These are phyloP conservation scores for Serendipita sp. DNA, from an alignment of 768 basidiomycete genomes.

Conservation along the genomic window DNA sequence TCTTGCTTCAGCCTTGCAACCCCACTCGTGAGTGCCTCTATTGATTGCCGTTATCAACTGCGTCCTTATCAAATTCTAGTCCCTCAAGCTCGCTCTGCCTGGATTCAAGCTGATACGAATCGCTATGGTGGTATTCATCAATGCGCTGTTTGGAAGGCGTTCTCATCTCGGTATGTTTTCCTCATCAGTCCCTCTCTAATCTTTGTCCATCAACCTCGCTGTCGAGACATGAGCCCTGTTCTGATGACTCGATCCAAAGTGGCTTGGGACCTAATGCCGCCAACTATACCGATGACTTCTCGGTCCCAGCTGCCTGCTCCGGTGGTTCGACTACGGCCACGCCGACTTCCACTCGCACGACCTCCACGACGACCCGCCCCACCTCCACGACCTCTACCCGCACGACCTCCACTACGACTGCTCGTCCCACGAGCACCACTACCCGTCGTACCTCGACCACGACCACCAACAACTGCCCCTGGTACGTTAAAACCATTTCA, in stretches of 20 bases:
- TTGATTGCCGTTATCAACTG: too few species aligned
- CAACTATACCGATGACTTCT: slow-evolving; percentile 19
- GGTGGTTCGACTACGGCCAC: neutral
- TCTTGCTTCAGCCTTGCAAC: slow-evolving; percentile 32
- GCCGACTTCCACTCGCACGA: neutral
- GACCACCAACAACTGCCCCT: neutral
- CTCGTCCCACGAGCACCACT: neutral
- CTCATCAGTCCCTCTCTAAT: too few species aligned
- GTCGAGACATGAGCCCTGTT: too few species aligned
- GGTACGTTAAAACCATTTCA: neutral
- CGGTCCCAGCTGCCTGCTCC: slow-evolving; percentile 19
- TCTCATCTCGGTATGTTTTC: too few species aligned
- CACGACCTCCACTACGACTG: neutral
- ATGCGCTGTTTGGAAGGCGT: slow-evolving; percentile 31
- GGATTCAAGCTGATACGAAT: slow-evolving; percentile 37
- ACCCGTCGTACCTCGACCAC: neutral
- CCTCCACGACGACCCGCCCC: neutral
- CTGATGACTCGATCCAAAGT: too few species aligned
- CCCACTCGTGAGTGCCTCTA: slow-evolving; percentile 31
- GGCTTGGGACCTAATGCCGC: slow-evolving; percentile 31
- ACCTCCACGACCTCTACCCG: neutral
- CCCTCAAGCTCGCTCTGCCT: slow-evolving; percentile 30
- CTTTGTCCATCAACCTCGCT: too few species aligned
- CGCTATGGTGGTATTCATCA: slow-evolving; percentile 30
- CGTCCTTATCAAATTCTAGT: neutral